Base-by-base conservation (phyloP, 164 flowering plant species). In the Umbellularia californica region DNA sequence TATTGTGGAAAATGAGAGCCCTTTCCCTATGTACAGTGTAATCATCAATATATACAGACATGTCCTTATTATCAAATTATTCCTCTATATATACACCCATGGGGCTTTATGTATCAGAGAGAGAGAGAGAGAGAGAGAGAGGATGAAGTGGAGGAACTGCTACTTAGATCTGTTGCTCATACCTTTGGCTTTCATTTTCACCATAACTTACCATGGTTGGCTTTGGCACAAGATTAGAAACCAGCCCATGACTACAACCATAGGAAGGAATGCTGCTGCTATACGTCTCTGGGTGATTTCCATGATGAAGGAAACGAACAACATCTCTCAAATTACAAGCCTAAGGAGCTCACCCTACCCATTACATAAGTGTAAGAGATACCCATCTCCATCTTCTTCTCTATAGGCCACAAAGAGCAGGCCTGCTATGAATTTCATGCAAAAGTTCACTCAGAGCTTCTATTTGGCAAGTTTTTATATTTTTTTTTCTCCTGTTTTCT, bases 81-180 rank as follows among this genome's bases (percentile, higher is more conserved):
- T 35, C 47, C 47, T 35, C 10, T 35, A 35, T 35, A 35, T 5
- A 35, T 35, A 35, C 10, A 35, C 47, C 47, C 47, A 35, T 35
- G 47, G 47, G 10, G 10, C 10, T 35, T 6, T 35, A 35, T 7
- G 10, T 5, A 35, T 6, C 41, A 35, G 47, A 35, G 47, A 70
- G 63, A 70, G 63, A 51, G 30, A 70, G 60, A 70, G 28, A 70
- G 60, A 51, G 60, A 62, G 75, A 62, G 75, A 58, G 50, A 63
- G 67, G 20, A 66, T 64, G 75, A 28, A 20, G 20, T 71, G 74
- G 74, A 71, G 28, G 74, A 71, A 71, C 50, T 17, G 65, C 65
- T 71, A 55, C 65, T 55, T 71, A 33, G 74, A 71, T 55, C 27
- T 71, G 66, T 41, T 55, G 23, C 50, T 71, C 27, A 65, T 71